A percentile compares a stretch with the other conserved stretches of the same genome.
Evolutionary conservation across 495 filamentous ascomycete species (phyloP).

Genomic region (Hypoxylon fragiforme): DNA sequence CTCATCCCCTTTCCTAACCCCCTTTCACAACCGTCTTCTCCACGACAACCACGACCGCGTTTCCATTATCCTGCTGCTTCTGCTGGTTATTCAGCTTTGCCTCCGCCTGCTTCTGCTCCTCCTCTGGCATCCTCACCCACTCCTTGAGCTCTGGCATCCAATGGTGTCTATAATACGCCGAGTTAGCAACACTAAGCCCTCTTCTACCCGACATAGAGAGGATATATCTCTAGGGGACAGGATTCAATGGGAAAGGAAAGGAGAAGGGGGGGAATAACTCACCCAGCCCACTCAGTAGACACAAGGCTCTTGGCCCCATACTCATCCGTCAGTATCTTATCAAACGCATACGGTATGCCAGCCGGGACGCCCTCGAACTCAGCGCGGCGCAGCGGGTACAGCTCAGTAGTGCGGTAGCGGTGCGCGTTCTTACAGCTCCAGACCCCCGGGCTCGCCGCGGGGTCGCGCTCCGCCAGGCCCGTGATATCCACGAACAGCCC

Average conservation of each 20-base stretch:
- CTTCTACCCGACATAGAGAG: too few species aligned
- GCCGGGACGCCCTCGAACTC: constrained; percentile 77
- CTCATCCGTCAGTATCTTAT: constrained; percentile 71
- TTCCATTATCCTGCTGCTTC: constrained; percentile 30
- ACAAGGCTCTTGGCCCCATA: constrained; percentile 71
- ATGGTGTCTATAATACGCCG: constrained; percentile 45
- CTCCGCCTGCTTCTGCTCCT: constrained; percentile 11
- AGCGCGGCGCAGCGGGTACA: constrained; percentile 79
- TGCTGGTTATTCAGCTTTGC: constrained; percentile 26
- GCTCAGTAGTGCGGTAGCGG: constrained; percentile 66
- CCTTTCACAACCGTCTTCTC: constrained; percentile 33
- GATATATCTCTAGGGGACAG: too few species aligned
- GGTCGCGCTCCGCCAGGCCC: constrained; percentile 70
- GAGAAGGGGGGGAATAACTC: constrained; percentile 30
- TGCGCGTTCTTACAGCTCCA: constrained; percentile 86
- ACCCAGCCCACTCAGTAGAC: constrained; percentile 65
- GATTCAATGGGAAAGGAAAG: too few species aligned
- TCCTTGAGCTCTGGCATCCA: constrained; percentile 51
- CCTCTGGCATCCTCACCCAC: constrained; percentile 50
- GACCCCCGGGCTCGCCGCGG: constrained; percentile 59
- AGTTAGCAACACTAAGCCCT: too few species aligned
- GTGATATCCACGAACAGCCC: constrained; percentile 90
- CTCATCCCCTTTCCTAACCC: not conserved
- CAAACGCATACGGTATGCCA: constrained; percentile 75
- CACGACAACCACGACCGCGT: constrained; percentile 31